These are phyloP conservation scores for Candida ascalaphidarum DNA, from an alignment of 805 yeast species.

Conservation along the genomic window DNA sequence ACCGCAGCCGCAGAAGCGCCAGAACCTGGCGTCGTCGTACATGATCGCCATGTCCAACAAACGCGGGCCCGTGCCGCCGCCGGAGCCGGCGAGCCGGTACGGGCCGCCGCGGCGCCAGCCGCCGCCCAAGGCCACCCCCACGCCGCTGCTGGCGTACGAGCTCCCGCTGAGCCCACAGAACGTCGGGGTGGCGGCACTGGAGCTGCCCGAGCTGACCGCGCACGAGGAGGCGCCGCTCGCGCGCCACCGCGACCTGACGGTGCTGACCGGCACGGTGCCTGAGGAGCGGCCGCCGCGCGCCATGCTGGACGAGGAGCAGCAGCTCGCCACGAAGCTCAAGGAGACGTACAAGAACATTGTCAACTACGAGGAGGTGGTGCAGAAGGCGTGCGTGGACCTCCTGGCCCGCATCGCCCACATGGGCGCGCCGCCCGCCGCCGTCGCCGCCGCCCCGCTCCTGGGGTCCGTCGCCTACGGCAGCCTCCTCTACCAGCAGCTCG, in stretches of 20 bases:
- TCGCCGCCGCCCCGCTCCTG: conserved; percentile 11
- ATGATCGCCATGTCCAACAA: conserved; percentile 24
- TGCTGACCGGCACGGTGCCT: neutral
- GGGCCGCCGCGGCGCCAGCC: conserved; percentile 3
- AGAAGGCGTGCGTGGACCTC: conserved; percentile 57
- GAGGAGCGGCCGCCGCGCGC: conserved; percentile 13
- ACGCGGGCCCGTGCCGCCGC: no score
- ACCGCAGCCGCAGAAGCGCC: conserved; percentile 23
- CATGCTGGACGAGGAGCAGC: conserved; percentile 54
- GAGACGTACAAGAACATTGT: conserved; percentile 68
- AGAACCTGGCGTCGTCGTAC: conserved; percentile 28
- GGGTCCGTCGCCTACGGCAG: conserved; percentile 6
- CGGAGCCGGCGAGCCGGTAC: no score
- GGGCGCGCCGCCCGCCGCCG: no score
- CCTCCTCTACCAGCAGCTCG: conserved; percentile 6
- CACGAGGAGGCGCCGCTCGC: neutral
- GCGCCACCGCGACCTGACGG: neutral
- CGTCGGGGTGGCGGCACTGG: conserved; percentile 8
- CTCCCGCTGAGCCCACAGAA: conserved; percentile 32
- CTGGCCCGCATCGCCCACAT: conserved; percentile 38
- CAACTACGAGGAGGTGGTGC: conserved; percentile 58
- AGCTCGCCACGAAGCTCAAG: conserved; percentile 60
- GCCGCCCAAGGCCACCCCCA: conserved; percentile 18
- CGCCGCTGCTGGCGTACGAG: conserved; percentile 33
- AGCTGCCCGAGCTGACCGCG: neutral